A percentile compares a stretch with the other conserved stretches of the same genome.
Evolutionary conservation across 2,329 filamentous ascomycete species (phyloP).

Genomic region (Rasamsonia emersonii): DNA sequence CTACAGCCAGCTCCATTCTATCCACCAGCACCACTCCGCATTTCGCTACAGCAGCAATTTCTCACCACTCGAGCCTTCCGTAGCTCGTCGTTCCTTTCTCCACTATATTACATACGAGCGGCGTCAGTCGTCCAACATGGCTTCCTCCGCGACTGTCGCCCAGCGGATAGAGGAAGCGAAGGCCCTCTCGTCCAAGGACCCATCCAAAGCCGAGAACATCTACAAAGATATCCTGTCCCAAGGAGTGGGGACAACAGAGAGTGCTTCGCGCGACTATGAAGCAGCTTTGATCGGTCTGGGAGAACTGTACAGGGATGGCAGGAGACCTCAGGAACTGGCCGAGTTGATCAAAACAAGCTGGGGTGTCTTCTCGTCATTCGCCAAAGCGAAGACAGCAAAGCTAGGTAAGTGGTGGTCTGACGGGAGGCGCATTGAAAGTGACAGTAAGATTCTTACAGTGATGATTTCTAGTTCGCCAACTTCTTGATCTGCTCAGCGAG

Average conservation of each 20-base stretch:
- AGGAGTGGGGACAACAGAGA: conserved; percentile 75
- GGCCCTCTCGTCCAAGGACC: conserved; percentile 70
- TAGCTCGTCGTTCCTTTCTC: conserved; percentile 7
- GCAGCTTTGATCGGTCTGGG: conserved; percentile 78
- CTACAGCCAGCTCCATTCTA: conserved; percentile 2
- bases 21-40: conserved; percentile 1
- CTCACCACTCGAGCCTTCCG: not conserved
- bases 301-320: conserved; percentile 78
- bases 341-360: conserved; percentile 84
- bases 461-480: conserved; percentile 65
- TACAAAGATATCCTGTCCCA: conserved; percentile 87
- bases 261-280: conserved; percentile 86
- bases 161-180: conserved; percentile 80
- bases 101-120: not conserved
- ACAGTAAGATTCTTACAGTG: conserved; percentile 9
- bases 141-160: conserved; percentile 42
- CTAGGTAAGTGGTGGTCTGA: conserved; percentile 63
- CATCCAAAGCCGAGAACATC: conserved; percentile 72
- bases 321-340: conserved; percentile 75
- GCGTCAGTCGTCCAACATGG: no score
- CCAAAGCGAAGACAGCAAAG: conserved; percentile 98
- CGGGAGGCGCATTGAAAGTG: conserved; percentile 1
- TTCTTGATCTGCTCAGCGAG: conserved; percentile 87
- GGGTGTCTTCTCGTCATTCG: conserved; percentile 87
- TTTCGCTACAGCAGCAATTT: not conserved